Conservation (phyloP, 805 yeast species). For the Zygoascus bituminiphila region DNA sequence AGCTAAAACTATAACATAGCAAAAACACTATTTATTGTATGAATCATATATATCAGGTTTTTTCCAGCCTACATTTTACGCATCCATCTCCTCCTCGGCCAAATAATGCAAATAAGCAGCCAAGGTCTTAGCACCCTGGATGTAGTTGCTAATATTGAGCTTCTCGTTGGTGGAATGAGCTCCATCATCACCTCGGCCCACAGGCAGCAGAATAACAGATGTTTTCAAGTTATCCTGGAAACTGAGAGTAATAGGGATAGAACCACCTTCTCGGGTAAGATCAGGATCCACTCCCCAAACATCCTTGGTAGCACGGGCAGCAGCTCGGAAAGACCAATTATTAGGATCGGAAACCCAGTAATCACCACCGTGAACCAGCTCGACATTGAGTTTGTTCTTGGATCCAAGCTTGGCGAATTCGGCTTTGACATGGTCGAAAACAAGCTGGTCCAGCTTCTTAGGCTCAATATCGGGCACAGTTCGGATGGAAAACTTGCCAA, state of each 20-base stretch:
- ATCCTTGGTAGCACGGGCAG: constrained; percentile 83
- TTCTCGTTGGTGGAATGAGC: constrained; percentile 98
- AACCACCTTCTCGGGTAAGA: constrained; percentile 97
- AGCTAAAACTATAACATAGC: neutral
- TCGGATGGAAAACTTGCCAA: constrained; percentile 93
- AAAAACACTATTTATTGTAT: neutral
- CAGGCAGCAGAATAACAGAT: constrained; percentile 81
- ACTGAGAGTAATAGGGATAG: constrained; percentile 92
- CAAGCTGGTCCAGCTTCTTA: constrained; percentile 67
- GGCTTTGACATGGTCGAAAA: constrained; percentile 57
- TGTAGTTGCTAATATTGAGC: constrained; percentile 77
- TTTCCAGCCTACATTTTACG: no score
- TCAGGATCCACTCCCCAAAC: constrained; percentile 97
- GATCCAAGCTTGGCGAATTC: constrained; percentile 63
- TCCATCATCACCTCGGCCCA: constrained; percentile 99
- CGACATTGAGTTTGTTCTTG: constrained; percentile 64
- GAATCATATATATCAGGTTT: no score
- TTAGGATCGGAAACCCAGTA: constrained; percentile 96
- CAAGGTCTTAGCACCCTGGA: constrained; percentile 88
- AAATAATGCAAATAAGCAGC: constrained; percentile 90
- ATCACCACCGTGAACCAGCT: constrained; percentile 86
- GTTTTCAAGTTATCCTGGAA: constrained; percentile 84
- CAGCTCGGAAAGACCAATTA: constrained; percentile 89
- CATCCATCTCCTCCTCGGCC: constrained; percentile 35
- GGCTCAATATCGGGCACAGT: constrained; percentile 93